Base-by-base conservation (phyloP, 352 stramenopile genomes). In the Globisporangium takayamanum region DNA sequence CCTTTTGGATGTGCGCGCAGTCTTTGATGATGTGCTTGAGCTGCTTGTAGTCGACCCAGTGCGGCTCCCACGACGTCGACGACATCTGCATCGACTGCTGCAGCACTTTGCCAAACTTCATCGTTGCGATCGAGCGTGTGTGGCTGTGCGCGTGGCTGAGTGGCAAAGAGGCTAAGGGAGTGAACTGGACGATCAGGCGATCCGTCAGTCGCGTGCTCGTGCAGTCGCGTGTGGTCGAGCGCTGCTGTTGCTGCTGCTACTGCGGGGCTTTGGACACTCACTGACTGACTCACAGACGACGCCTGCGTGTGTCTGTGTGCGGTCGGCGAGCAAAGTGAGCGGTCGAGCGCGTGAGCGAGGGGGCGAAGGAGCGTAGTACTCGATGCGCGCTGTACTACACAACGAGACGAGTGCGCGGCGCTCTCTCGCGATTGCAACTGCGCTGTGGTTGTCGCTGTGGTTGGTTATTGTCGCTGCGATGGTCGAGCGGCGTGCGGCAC, bases 1-100 rank as follows among this genome's bases (percentile, higher is more conserved):
- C 82, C 46, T 88, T 92, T 47, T 84, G 78, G 57, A 95, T 85
- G 71, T 93, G 81, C 48, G 83, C 85, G 64, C 85, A 95, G 71
- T 94, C 86, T 62, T 95, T 95, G 68, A 95, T 94, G 65, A 93
- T 93, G 61, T 82, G 78, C 75, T 95, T 95, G 51, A 95, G 82
- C 59, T 88, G 66, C 64, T 95, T 95, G 74, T 95, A 95, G 72
- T 95, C 84, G 36, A 89, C 77, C 86, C 86, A 95, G 59, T 73
- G 83, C 18, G 69, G 50, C 63, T 92, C 84, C 83, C 83, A 95
- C 20, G 72, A 72, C 5, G 60, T 62, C 50, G 84, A 87, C 63
- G 82, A 92, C 67, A 94, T 84, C 47, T 92, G 78, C 70, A 87
- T 89, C 66, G 84, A 91, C 70, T 94, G 84, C 67, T 89, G 83